Evolutionary conservation across 345 rosid species (phyloP).

Genomic region (Hirschfeldia incana): DNA sequence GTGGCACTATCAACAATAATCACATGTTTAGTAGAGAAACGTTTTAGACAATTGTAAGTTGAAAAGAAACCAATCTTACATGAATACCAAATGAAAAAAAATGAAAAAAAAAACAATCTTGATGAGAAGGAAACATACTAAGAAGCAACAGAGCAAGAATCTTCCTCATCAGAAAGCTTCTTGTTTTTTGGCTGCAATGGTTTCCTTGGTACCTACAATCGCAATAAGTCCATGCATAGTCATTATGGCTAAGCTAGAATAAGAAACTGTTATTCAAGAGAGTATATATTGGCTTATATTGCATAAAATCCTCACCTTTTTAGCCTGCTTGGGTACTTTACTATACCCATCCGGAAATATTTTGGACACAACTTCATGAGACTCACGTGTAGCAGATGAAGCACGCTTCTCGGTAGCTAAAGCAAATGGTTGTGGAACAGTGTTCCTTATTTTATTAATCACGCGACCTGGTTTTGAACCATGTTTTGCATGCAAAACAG

Average conservation of each 20-base stretch:
- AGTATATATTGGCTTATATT: neutral
- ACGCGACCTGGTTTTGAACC: slow-evolving; percentile 48
- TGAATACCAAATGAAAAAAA: too few species aligned
- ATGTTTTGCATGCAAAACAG: slow-evolving; percentile 40
- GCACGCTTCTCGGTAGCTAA: slow-evolving; percentile 92
- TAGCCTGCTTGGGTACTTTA: slow-evolving; percentile 12
- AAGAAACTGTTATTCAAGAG: neutral
- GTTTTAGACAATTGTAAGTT: neutral
- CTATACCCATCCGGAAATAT: slow-evolving; percentile 18
- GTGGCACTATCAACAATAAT: slow-evolving; percentile 46
- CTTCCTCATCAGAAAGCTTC: slow-evolving; percentile 75
- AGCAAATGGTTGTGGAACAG: slow-evolving; percentile 87
- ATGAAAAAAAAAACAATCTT: neutral
- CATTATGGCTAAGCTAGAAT: neutral
- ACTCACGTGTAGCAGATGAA: slow-evolving; percentile 57
- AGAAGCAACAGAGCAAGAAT: slow-evolving; percentile 68
- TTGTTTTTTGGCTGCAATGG: slow-evolving; percentile 62
- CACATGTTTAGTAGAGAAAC: neutral
- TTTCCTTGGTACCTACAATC: slow-evolving; percentile 57
- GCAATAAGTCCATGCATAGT: slow-evolving; percentile 1
- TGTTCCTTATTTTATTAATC: slow-evolving; percentile 56
- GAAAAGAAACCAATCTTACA: neutral
- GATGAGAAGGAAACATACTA: slow-evolving; percentile 46
- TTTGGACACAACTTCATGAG: slow-evolving; percentile 29
- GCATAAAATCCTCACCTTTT: slow-evolving; percentile 23